Conservation (phyloP, 768 basidiomycete genomes). For the Tricholoma bakamatsutake region DNA sequence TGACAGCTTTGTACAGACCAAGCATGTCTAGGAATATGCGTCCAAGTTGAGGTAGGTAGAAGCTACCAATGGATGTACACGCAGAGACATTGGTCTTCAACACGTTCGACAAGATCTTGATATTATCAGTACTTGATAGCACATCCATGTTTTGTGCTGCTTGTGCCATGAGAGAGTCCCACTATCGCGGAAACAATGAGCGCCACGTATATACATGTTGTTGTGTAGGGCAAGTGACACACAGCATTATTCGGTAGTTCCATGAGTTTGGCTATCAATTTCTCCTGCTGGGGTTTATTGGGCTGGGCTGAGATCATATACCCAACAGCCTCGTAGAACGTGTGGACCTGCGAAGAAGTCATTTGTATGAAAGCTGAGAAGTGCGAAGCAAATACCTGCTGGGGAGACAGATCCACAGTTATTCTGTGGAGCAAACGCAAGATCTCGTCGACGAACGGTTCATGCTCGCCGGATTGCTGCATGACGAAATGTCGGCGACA, state of each 20-base stretch:
- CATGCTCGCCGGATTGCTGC: slow-evolving; percentile 94
- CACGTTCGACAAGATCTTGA: slow-evolving; percentile 94
- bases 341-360: slow-evolving; percentile 60
- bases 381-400: slow-evolving; percentile 47
- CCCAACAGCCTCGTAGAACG: slow-evolving; percentile 98
- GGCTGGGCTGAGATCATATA: slow-evolving; percentile 99
- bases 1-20: slow-evolving; percentile 95
- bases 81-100: slow-evolving; percentile 98
- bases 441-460: slow-evolving; percentile 98
- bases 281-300: slow-evolving; percentile 95
- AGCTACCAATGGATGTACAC: slow-evolving; percentile 93
- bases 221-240: slow-evolving; percentile 21
- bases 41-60: slow-evolving; percentile 93
- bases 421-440: slow-evolving; percentile 86
- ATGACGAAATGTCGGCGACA: slow-evolving; percentile 97
- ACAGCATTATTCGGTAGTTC: slow-evolving; percentile 95
- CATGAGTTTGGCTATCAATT: slow-evolving; percentile 92
- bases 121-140: slow-evolving; percentile 83
- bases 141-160: slow-evolving; percentile 92
- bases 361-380: not conserved
- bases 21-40: slow-evolving; percentile 98
- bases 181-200: slow-evolving; percentile 41
- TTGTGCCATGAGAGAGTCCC: slow-evolving; percentile 96
- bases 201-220: not conserved
- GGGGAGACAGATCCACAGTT: slow-evolving; percentile 89